phyloP scores from a whole-genome alignment of 2,329 filamentous ascomycete species.

The Paracoccidioides lutzii region DNA sequence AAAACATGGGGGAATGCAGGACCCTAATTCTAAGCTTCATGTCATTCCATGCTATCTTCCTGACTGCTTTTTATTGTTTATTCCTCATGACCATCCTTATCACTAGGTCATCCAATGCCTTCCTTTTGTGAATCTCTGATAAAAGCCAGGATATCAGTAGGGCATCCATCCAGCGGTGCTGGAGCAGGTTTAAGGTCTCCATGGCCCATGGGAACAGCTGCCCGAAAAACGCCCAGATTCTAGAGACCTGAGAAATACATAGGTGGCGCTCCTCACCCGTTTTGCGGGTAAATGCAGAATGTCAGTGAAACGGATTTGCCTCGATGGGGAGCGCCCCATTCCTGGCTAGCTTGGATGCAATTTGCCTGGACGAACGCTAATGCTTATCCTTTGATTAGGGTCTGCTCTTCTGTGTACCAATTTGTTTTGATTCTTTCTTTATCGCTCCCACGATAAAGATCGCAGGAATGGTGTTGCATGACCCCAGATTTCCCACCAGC shows the following conservation, averaged over 20 bases:
- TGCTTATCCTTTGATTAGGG: not conserved
- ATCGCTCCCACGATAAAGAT: not conserved
- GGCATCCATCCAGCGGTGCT: not conserved
- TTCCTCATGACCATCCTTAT: not conserved
- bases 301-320: conserved; percentile 6
- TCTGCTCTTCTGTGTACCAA: not conserved
- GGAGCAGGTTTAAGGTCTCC: not conserved
- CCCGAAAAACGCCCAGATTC: conserved; percentile 4
- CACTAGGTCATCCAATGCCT: not conserved
- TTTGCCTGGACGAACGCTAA: not conserved
- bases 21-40: not conserved
- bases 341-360: conserved; percentile 1
- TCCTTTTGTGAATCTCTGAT: not conserved
- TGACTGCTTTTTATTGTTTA: not conserved
- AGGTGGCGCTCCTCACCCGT: conserved; percentile 1
- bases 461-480: conserved; percentile 4
- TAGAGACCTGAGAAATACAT: conserved; percentile 2
- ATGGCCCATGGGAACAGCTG: conserved; percentile 2
- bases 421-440: not conserved
- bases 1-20: not conserved
- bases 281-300: conserved; percentile 6
- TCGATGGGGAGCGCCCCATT: conserved; percentile 6
- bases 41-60: not conserved
- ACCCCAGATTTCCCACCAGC: not conserved
- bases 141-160: not conserved